A percentile compares a stretch with the other conserved stretches of the same genome.
phyloP scores from a whole-genome alignment of 345 rosid species.

The Populus pruinosa region DNA sequence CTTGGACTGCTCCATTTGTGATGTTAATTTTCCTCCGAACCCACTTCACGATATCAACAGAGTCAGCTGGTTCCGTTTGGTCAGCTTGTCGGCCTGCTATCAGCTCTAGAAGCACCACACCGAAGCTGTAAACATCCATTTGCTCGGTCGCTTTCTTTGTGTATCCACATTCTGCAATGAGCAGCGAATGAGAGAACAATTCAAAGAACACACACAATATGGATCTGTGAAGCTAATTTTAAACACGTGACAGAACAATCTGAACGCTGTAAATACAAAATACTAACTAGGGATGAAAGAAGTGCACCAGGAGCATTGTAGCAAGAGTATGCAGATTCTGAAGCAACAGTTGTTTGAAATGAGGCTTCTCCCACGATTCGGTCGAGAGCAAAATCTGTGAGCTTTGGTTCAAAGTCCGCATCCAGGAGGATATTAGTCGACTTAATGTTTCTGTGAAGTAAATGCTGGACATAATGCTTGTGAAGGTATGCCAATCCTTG shows the following conservation, averaged over 20 bases:
- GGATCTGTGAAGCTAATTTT: neutral
- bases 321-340: constrained; percentile 55
- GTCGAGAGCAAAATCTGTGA: constrained; percentile 74
- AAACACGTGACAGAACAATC: neutral
- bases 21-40: constrained; percentile 89
- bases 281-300: neutral
- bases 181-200: neutral
- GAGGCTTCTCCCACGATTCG: constrained; percentile 73
- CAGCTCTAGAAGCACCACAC: constrained; percentile 81
- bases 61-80: constrained; percentile 38
- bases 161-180: constrained; percentile 61
- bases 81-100: constrained; percentile 69
- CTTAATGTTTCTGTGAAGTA: constrained; percentile 78
- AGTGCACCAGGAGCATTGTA: constrained; percentile 77
- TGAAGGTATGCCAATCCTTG: constrained; percentile 79
- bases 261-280: neutral
- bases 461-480: constrained; percentile 66
- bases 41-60: constrained; percentile 73
- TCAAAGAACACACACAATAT: neutral
- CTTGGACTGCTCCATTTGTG: constrained; percentile 58
- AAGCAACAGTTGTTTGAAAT: constrained; percentile 55
- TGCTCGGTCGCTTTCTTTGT: constrained; percentile 77
- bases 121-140: constrained; percentile 87
- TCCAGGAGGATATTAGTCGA: constrained; percentile 76
- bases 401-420: constrained; percentile 67